Evolutionary conservation across 257 asterid species (phyloP), one percentile per base, ranked within the genome.

Genomic region (Misopates orontium): DNA sequence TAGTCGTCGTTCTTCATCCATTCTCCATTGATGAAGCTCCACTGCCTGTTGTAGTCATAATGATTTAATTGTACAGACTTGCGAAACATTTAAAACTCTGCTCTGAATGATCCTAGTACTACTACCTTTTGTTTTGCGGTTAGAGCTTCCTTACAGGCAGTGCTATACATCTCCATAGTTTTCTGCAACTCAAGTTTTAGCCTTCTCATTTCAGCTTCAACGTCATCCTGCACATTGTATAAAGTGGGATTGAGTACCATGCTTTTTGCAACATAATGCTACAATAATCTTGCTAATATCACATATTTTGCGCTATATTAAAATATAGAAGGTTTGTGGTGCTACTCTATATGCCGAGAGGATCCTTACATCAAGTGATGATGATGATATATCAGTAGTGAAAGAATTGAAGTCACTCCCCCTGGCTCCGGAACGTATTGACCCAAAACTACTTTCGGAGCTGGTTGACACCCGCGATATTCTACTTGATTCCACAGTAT

Each of bases 151-250:
- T 85, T 92, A 67, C 95, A 92, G 4, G 96, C 98, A 16, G 95
- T 84, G 76, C 93, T 92, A 45, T 89, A 89, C 89, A 92, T 76
- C 48, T 89, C 93, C 95, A 92, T 83, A 1, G 96, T 89, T 77
- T 77, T 92, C 74, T 85, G 89, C 64, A 92, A 63, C 83, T 92
- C 97, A 14, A 83, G 66, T 77, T 92, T 92, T 63, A 92, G 79
- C 85, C 97, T 85, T 77, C 84, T 87, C 98, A 92, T 92, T 75
- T 92, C 98, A 12, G 84, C 78, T 71, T 87, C 98, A n/a, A 79
- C 93, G 7, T 89, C 98, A 15, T 92, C 98, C 97, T 92, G 80
- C 22, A 54, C 61, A 50, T 61, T 57, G 25, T 15, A 12, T 21
- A 25, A 52, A 18, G 58, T 57, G 25, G 24, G 53, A 57, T 40